Evolutionary conservation across 768 basidiomycete species (phyloP).

Genomic region (Mycena floridula): DNA sequence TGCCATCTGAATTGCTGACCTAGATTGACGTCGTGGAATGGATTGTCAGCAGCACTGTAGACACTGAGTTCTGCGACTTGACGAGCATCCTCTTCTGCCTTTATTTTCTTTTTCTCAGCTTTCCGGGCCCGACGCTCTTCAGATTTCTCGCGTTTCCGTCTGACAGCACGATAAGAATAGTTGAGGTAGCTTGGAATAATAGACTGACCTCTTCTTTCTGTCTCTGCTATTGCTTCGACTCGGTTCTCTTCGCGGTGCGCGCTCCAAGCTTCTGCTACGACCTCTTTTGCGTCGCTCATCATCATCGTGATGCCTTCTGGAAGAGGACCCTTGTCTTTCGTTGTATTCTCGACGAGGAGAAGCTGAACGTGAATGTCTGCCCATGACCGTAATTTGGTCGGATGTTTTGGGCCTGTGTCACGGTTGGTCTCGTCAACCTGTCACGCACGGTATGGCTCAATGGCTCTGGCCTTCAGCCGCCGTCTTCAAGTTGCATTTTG

Average conservation of each 20-base stretch:
- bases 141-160: slow-evolving; percentile 83
- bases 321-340: no score
- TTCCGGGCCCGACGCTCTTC: slow-evolving; percentile 81
- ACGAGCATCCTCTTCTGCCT: slow-evolving; percentile 85
- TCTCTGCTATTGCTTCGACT: slow-evolving; percentile 27
- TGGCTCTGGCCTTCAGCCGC: no score
- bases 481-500: no score
- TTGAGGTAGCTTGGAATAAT: neutral
- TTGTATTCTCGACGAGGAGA: slow-evolving; percentile 37
- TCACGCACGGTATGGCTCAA: no score
- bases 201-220: slow-evolving; percentile 40
- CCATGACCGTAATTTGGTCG: no score
- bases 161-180: slow-evolving; percentile 19
- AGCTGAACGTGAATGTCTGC: slow-evolving; percentile 44
- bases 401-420: no score
- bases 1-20: slow-evolving; percentile 97
- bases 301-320: no score
- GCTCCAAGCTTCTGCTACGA: slow-evolving; percentile 14
- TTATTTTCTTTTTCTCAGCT: slow-evolving; percentile 78
- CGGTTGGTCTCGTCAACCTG: no score
- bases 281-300: slow-evolving; percentile 11
- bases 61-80: slow-evolving; percentile 92
- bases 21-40: slow-evolving; percentile 96
- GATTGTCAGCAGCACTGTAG: slow-evolving; percentile 95
- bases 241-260: no score